These are phyloP conservation scores for Aspergillus vadensis DNA, from an alignment of 2,329 filamentous ascomycete genomes.

Conservation along the genomic window DNA sequence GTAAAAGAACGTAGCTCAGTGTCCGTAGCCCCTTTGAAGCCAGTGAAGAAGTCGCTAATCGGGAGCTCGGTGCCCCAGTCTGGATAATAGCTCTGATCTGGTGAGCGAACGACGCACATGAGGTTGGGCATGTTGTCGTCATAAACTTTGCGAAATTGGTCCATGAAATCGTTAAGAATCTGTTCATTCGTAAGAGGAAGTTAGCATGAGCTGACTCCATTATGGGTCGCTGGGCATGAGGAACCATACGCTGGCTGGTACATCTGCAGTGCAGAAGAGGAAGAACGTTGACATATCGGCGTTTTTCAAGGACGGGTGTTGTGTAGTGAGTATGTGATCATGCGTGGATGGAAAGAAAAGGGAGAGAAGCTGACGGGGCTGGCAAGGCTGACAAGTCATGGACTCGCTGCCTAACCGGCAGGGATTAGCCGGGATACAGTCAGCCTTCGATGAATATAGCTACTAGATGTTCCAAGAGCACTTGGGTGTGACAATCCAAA, in stretches of 20 bases:
- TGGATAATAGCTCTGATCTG: too few relatives aligned
- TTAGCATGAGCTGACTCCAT: too few relatives aligned
- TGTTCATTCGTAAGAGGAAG: not conserved
- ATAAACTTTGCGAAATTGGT: too few relatives aligned
- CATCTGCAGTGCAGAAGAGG: not conserved
- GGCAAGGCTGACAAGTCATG: not conserved
- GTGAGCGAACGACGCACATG: too few relatives aligned
- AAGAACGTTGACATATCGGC: not conserved
- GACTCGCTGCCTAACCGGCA: not conserved
- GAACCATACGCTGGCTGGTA: not conserved
- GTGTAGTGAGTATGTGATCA: not conserved
- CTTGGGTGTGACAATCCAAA: too few relatives aligned
- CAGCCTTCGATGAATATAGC: too few relatives aligned
- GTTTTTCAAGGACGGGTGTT: not conserved
- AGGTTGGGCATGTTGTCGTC: too few relatives aligned
- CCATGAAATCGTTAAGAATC: not conserved
- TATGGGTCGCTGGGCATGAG: too few relatives aligned
- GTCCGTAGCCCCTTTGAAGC: not conserved
- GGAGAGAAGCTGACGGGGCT: not conserved
- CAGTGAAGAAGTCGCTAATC: not conserved
- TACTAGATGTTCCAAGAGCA: too few relatives aligned
- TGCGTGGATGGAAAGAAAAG: not conserved
- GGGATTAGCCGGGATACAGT: not conserved
- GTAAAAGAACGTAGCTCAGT: not conserved
- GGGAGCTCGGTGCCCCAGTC: too few relatives aligned